Percentiles rank a stretch among this genome's conserved stretches.
Conservation (phyloP, 805 yeast species). For the Phaffomyces thermotolerans region DNA sequence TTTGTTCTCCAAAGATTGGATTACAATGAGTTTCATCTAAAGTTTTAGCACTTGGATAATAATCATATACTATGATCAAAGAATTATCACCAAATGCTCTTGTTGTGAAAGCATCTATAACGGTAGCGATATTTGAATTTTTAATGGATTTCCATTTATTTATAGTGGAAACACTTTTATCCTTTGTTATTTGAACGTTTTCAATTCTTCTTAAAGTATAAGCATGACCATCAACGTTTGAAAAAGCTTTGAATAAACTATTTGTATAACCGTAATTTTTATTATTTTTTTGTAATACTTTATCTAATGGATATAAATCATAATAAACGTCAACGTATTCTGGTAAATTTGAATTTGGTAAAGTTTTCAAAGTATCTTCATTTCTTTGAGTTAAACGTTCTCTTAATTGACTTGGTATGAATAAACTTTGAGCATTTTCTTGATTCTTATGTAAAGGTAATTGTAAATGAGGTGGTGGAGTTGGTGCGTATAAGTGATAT, state of each 20-base stretch:
- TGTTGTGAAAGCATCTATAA: conserved; percentile 80
- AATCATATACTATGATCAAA: conserved; percentile 75
- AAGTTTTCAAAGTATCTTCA: conserved; percentile 69
- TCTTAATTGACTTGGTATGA: conserved; percentile 65
- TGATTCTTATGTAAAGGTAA: conserved; percentile 62
- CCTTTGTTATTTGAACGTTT: conserved; percentile 45
- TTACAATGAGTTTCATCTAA: conserved; percentile 61
- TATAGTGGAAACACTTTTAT: conserved; percentile 51
- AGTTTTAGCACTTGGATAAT: conserved; percentile 69
- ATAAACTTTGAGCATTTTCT: conserved; percentile 59
- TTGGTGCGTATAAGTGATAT: conserved; percentile 85
- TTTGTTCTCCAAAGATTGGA: conserved; percentile 33
- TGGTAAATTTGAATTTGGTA: conserved; percentile 57
- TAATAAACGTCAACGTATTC: conserved; percentile 77
- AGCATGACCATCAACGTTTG: conserved; percentile 69
- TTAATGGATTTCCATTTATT: conserved; percentile 59
- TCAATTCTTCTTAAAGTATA: conserved; percentile 75
- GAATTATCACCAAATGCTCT: conserved; percentile 79
- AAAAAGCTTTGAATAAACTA: conserved; percentile 70
- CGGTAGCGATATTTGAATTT: conserved; percentile 53
- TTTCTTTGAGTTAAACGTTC: conserved; percentile 65
- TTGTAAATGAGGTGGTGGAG: conserved; percentile 68
- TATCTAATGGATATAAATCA: conserved; percentile 77
- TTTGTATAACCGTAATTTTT: conserved; percentile 46
- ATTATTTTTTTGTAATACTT: conserved; percentile 28